Evolutionary conservation across 108 stramenopile species (phyloP).

Genomic region (Skeletonema tropicum): DNA sequence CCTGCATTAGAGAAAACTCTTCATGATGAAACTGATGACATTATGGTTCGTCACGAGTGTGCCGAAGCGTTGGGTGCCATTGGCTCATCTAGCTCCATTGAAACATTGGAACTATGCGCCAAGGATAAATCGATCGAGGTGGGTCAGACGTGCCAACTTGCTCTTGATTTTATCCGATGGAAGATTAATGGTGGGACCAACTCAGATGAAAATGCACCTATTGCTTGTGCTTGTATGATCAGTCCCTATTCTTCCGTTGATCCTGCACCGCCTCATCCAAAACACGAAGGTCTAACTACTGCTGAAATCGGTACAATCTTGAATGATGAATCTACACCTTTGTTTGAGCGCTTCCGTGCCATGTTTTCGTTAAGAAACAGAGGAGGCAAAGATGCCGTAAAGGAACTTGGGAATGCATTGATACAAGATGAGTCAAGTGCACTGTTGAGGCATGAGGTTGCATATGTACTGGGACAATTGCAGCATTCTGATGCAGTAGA

Average conservation of each 20-base stretch:
- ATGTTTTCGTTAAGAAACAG: constrained; percentile 98
- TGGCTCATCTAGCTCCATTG: constrained; percentile 51
- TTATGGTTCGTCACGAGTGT: constrained; percentile 98
- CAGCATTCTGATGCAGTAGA: constrained; percentile 86
- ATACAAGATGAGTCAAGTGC: constrained; percentile 77
- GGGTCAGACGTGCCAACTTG: constrained; percentile 89
- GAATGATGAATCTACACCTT: constrained; percentile 57
- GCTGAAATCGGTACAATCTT: constrained; percentile 75
- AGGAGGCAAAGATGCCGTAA: constrained; percentile 80
- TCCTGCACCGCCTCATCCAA: constrained; percentile 88
- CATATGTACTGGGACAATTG: constrained; percentile 98
- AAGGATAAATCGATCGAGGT: constrained; percentile 78
- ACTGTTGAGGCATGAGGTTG: constrained; percentile 98
- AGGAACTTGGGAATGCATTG: constrained; percentile 79
- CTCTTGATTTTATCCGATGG: constrained; percentile 85
- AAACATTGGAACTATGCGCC: constrained; percentile 44
- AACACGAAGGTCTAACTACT: constrained; percentile 53
- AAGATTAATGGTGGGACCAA: constrained; percentile 38
- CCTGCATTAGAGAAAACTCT: constrained; percentile 58
- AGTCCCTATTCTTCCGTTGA: constrained; percentile 82
- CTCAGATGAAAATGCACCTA: constrained; percentile 47
- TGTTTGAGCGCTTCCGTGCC: constrained; percentile 95
- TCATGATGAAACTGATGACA: constrained; percentile 64
- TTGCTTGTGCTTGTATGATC: constrained; percentile 87
- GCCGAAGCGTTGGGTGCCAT: constrained; percentile 94